phyloP scores from a whole-genome alignment of 345 rosid species.

The Rubroshorea leprosula region DNA sequence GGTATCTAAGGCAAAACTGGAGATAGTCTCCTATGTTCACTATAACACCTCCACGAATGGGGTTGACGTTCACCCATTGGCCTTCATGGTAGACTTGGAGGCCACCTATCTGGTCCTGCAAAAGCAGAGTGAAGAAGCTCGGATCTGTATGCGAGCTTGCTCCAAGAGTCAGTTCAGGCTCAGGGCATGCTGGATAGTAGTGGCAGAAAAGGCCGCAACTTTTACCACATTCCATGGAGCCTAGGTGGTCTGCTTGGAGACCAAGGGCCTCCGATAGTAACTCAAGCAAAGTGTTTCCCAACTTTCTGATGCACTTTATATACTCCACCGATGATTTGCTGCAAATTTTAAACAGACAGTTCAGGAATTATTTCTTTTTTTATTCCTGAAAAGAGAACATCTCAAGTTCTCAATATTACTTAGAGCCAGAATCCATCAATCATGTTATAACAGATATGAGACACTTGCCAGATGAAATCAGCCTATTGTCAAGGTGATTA shows the following conservation, averaged over 20 bases:
- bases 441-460: too few species aligned
- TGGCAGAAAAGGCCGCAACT: conserved; percentile 11
- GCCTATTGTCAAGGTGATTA: too few species aligned
- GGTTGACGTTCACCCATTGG: conserved; percentile 15
- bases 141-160: conserved; percentile 19
- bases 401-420: too few species aligned
- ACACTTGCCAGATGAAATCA: too few species aligned
- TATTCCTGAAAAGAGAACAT: background rate
- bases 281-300: conserved; percentile 6
- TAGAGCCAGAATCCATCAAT: too few species aligned
- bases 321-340: conserved; percentile 10
- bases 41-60: conserved; percentile 9
- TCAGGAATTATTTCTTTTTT: background rate
- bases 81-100: conserved; percentile 9
- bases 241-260: conserved; percentile 7
- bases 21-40: conserved; percentile 16
- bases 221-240: conserved; percentile 23
- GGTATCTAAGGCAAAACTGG: conserved; percentile 1
- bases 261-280: conserved; percentile 28
- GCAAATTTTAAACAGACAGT: background rate
- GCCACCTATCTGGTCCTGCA: background rate
- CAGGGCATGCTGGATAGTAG: conserved; percentile 32
- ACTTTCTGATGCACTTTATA: background rate
- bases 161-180: conserved; percentile 28
- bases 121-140: background rate